Base-by-base conservation (phyloP, 2,329 filamentous ascomycete genomes). In the Cercospora citrullina region DNA sequence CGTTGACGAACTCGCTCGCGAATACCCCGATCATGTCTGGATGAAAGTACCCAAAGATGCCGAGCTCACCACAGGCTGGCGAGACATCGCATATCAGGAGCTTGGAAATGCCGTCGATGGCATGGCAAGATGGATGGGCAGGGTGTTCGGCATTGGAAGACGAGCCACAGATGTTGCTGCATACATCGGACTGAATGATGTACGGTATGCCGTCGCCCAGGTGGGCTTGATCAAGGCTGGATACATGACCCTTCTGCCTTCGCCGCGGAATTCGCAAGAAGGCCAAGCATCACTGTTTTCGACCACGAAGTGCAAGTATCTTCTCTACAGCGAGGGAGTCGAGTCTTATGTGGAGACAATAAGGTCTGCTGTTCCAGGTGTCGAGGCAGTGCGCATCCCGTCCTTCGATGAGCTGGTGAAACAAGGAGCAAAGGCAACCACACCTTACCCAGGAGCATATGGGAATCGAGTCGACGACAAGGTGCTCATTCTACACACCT, bases 141-240 rank as follows among this genome's bases (percentile, higher is more conserved):
- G 72, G 21, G 65, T 66, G 12, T 68, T 72, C 8, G 74, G 75
- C 12, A 51, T 68, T 72, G 71, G 65, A 55, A 68, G 28, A 45
- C 69, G 31, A n/a, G 72, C 23, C 67, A 66, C 51, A 70, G 72
- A 68, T 45, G 68, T 75, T 14, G 71, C 72, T 18, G 69, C 74
- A 7, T 76, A 74, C 36, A 71, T 75, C 26, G 74, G 72, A n/a
- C 39, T 71, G 26, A 72, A 72, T 33, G 72, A 75, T 33, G 66
- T 67, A 8, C 65, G 71, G 39, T 75, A 75, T 57, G 69, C 70
- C 10, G 66, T 72, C 51, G 66, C 68, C 8, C 67, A 73, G 31
- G 59, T 73, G 18, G 74, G 70, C 6, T 60, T 70, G 14, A 69
- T 72, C 51, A 74, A 72, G 51, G 74, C 73, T 10, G 74, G 74